phyloP scores from a whole-genome alignment of 345 rosid genomes.

The Adansonia digitata region DNA sequence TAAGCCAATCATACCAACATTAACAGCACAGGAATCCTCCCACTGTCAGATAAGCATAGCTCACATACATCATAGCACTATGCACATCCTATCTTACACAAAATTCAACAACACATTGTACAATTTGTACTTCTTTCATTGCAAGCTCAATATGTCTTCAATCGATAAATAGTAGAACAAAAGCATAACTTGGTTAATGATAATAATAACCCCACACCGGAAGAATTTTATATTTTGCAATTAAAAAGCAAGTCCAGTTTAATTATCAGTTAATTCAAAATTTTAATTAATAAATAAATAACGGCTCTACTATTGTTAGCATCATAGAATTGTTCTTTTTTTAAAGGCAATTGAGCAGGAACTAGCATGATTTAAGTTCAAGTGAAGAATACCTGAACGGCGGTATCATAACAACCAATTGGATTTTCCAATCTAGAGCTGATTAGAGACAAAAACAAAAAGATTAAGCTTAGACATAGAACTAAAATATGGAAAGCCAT shows the following conservation, averaged over 20 bases:
- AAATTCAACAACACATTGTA: not conserved
- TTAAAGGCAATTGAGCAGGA: not conserved
- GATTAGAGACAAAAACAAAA: constrained; percentile 21
- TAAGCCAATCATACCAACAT: not conserved
- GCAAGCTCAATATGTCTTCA: not conserved
- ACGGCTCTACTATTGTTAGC: not conserved
- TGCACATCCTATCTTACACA: not conserved
- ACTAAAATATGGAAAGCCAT: not conserved
- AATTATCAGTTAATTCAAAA: not conserved
- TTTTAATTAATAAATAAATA: not conserved
- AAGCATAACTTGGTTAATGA: not conserved
- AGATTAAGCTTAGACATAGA: not conserved
- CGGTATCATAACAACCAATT: constrained; percentile 69
- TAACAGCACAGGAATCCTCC: not conserved
- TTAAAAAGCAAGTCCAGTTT: not conserved
- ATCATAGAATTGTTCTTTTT: not conserved
- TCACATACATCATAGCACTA: not conserved
- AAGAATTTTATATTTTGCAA: not conserved
- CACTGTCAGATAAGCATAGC: not conserved
- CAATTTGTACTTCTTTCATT: not conserved
- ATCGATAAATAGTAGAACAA: not conserved
- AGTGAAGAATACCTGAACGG: constrained; percentile 55
- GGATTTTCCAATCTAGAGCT: constrained; percentile 52
- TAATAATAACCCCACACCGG: not conserved
- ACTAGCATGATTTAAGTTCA: not conserved